Evolutionary conservation across 495 filamentous ascomycete species (phyloP).

Genomic region (Diplogelasinospora grovesii): DNA sequence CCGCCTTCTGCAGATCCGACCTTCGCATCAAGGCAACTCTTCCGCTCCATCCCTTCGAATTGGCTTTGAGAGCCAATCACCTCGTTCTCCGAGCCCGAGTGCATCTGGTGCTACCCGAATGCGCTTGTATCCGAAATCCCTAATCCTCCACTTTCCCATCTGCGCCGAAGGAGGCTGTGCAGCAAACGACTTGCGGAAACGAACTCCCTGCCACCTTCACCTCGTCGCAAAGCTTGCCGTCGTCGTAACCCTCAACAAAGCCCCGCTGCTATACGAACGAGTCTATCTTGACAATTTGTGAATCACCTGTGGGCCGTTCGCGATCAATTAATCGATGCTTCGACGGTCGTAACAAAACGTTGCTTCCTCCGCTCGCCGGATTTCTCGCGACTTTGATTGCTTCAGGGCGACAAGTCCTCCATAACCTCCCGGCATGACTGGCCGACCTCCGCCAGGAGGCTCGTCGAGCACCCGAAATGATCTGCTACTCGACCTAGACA

Average conservation of each 20-base stretch:
- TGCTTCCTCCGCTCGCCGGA: conserved; percentile 16
- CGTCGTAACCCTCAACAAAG: not conserved
- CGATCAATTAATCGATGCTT: conserved; percentile 10
- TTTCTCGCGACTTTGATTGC: conserved; percentile 27
- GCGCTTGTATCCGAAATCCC: not conserved
- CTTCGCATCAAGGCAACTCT: not conserved
- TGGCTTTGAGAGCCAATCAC: not conserved
- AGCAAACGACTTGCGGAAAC: conserved; percentile 6
- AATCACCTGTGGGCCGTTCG: too few relatives aligned
- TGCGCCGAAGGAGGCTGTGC: conserved; percentile 32
- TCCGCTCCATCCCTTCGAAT: not conserved
- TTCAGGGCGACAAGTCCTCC: conserved; percentile 11
- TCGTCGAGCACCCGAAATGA: conserved; percentile 56
- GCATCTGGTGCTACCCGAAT: not conserved
- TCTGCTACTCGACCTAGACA: conserved; percentile 68
- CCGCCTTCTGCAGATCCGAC: conserved; percentile 2
- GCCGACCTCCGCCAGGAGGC: conserved; percentile 56
- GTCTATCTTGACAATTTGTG: too few relatives aligned
- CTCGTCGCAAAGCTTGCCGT: not conserved
- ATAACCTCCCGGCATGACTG: conserved; percentile 51
- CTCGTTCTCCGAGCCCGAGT: too few relatives aligned
- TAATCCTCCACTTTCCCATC: conserved; percentile 17
- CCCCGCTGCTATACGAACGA: too few relatives aligned
- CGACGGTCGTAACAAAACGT: conserved; percentile 2
- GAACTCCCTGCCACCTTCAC: conserved; percentile 3